Percentiles rank a stretch among this genome's conserved stretches.
phyloP scores from a whole-genome alignment of 495 filamentous ascomycete species.

The Hyaloscypha hepaticicola region DNA sequence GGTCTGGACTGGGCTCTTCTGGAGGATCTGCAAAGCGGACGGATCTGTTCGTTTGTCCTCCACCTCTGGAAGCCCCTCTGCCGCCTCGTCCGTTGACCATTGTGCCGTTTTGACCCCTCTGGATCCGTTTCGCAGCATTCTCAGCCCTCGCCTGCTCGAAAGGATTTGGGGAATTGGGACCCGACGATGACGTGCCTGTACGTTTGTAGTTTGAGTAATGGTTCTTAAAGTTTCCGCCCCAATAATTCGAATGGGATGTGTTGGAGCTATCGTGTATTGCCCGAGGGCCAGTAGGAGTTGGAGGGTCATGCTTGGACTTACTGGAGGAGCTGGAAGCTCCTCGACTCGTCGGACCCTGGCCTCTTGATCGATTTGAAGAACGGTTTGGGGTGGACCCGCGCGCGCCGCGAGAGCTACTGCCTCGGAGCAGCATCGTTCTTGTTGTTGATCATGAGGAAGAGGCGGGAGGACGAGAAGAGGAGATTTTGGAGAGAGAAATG shows the following conservation, averaged over 20 bases:
- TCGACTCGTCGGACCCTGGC: constrained; percentile 29
- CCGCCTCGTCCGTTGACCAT: constrained; percentile 21
- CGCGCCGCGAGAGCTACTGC: constrained; percentile 22
- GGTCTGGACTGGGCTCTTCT: neutral
- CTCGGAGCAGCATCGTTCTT: constrained; percentile 27
- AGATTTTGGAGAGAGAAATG: constrained; percentile 5
- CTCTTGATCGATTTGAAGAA: constrained; percentile 30
- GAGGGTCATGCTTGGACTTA: constrained; percentile 22
- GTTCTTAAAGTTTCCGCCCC: constrained; percentile 14
- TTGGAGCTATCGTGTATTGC: constrained; percentile 16
- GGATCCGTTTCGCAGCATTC: constrained; percentile 32
- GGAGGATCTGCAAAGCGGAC: constrained; percentile 21
- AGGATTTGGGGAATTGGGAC: constrained; percentile 11
- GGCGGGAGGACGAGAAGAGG: constrained; percentile 25
- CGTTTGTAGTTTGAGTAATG: constrained; percentile 16
- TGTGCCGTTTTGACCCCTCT: constrained; percentile 19
- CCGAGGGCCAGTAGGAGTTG: constrained; percentile 7
- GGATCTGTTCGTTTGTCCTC: constrained; percentile 14
- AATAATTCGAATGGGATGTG: constrained; percentile 5
- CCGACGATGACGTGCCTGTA: constrained; percentile 13
- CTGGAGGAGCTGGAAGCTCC: constrained; percentile 31
- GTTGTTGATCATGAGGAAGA: constrained; percentile 29
- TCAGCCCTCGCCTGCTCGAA: constrained; percentile 31
- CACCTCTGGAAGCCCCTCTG: constrained; percentile 9
- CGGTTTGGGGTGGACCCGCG: constrained; percentile 22